phyloP scores from a whole-genome alignment of 148 eudicot species.

The Cornus suecica region DNA sequence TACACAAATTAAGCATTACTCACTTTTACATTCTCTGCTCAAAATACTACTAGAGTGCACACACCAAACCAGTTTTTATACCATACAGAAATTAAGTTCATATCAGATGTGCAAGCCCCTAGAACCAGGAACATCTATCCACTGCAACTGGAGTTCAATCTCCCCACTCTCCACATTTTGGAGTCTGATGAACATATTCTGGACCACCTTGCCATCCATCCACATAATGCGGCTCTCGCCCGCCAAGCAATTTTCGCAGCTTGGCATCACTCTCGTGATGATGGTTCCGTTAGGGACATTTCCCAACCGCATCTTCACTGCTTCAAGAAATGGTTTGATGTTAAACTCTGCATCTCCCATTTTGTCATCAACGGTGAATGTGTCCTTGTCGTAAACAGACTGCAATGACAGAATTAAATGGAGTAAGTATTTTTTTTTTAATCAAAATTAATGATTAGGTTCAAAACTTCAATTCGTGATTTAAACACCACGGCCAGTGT shows the following conservation, averaged over 20 bases:
- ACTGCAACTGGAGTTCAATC: conserved; percentile 47
- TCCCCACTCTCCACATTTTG: conserved; percentile 42
- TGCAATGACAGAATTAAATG: conserved; percentile 13
- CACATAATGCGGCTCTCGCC: conserved; percentile 46
- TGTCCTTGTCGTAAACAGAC: conserved; percentile 53
- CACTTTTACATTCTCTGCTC: too few relatives aligned
- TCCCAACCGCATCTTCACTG: conserved; percentile 16
- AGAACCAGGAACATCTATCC: conserved; percentile 44
- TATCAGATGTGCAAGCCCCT: conserved; percentile 5
- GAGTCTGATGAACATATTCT: conserved; percentile 48
- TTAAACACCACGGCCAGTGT: too few relatives aligned
- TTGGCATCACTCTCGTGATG: conserved; percentile 35
- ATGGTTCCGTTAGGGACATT: conserved; percentile 31
- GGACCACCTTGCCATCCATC: conserved; percentile 50
- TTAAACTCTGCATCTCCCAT: conserved; percentile 58
- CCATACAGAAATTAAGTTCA: too few relatives aligned
- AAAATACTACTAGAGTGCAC: too few relatives aligned
- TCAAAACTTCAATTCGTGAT: too few relatives aligned
- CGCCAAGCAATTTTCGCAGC: conserved; percentile 35
- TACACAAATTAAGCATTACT: too few relatives aligned
- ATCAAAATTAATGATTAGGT: too few relatives aligned
- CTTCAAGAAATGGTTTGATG: conserved; percentile 38
- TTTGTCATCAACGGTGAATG: conserved; percentile 42
- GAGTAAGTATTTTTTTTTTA: neutral
- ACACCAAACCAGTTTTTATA: too few relatives aligned